Evolutionary conservation across 768 basidiomycete species (phyloP), one percentile per base, ranked within the genome.

Genomic region (Gloeophyllum trabeum): DNA sequence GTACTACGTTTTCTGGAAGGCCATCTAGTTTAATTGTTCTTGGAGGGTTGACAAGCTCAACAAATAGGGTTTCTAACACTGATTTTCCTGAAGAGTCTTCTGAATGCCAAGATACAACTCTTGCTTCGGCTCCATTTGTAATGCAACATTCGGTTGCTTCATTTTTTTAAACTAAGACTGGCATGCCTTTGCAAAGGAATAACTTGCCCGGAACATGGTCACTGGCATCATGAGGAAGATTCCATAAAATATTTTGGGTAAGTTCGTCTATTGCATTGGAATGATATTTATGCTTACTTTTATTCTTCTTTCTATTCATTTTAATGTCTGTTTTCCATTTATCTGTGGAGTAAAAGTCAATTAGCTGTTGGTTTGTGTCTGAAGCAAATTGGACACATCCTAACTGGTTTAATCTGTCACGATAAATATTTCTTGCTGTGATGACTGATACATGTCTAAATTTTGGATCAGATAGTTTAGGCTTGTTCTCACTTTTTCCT

Each of bases 401-500:
- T 0, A 60, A 3, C 5, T 47, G 21, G 47, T 70, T 70, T 1
- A 67, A 55, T 38, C 47, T 43, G 49, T 69, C 66, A 40, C 63
- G 60, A 18, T 62, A 54, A 6, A 51, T 28, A 54, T 64, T 66
- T n/a, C 44, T 39, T 6, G 55, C 54, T 1, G 62, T 67, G 18
- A 71, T 69, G 10, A 69, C 52, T 1, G 66, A 55, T 2, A 61
- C 53, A 49, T 61, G 46, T 14, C 54, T 22, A 39, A 65, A 67
- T 2, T 43, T 6, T 0, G 23, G 12, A 16, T 52, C 22, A 22
- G 24, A 40, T 3, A 56, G 26, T n/a, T 26, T 43, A 21, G 47
- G 37, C 25, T 24, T 4, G 4, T 37, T 45, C 24, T 39, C 38
- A 19, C 39, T 23, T 23, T 20, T 25, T 19, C 52, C 45, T 5